Evolutionary conservation across 257 asterid genomes (phyloP).

Genomic region (Solanum appendiculatum): DNA sequence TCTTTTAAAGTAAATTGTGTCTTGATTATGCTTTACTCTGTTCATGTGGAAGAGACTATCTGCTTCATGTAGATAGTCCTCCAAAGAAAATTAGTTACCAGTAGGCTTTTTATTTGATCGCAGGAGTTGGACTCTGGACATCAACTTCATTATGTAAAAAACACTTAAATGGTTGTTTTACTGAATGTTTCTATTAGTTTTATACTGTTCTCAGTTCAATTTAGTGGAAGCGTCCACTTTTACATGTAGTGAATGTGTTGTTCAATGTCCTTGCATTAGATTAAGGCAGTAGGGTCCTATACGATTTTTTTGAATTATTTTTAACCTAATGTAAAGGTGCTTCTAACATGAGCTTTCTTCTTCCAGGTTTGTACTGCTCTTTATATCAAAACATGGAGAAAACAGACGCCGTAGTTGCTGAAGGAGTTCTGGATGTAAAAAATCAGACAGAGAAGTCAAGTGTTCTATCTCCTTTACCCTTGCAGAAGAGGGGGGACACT

Average conservation of each 20-base stretch:
- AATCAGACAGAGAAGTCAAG: conserved; percentile 4
- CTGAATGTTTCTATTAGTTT: not conserved
- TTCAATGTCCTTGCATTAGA: not conserved
- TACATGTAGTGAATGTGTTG: not conserved
- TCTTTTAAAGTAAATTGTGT: not conserved
- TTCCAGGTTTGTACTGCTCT: conserved; percentile 1
- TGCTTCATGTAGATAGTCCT: not conserved
- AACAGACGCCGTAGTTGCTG: conserved; percentile 1
- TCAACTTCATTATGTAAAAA: not conserved
- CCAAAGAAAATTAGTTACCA: not conserved
- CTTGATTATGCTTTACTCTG: not conserved
- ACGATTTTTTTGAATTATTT: not conserved
- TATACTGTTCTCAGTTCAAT: not conserved
- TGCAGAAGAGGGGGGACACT: conserved; percentile 9
- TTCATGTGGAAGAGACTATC: not conserved
- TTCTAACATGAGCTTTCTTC: not conserved
- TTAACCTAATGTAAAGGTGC: not conserved
- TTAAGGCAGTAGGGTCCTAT: not conserved
- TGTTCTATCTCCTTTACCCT: conserved; percentile 3
- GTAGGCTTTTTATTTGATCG: not conserved
- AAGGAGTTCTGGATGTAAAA: not conserved
- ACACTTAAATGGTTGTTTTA: not conserved
- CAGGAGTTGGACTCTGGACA: not conserved
- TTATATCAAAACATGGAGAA: conserved; percentile 22
- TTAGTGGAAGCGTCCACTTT: not conserved